Conservation (phyloP, 805 yeast species). For the Kazachstania taianensis region DNA sequence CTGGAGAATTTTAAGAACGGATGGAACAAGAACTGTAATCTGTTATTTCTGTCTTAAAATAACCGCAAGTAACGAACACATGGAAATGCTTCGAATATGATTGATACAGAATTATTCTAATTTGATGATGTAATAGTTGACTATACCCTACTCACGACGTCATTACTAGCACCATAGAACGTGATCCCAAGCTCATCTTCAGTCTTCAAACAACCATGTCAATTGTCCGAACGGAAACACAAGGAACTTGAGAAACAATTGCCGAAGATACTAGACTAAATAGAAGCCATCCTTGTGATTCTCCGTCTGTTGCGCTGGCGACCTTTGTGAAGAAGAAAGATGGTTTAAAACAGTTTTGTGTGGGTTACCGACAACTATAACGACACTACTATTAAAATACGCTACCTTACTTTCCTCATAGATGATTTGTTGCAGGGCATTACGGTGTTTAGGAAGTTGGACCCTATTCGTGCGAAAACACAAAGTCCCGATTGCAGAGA, state of each 20-base stretch:
- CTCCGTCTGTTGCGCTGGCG: constrained; percentile 10
- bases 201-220: not conserved
- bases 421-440: constrained; percentile 3
- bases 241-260: not conserved
- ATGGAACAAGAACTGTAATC: not conserved
- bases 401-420: constrained; percentile 7
- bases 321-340: constrained; percentile 11
- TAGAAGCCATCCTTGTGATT: constrained; percentile 5
- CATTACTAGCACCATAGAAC: not conserved
- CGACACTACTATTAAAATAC: constrained; percentile 4
- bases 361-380: constrained; percentile 9
- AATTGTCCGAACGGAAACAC: not conserved
- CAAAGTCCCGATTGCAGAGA: constrained; percentile 6
- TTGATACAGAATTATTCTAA: not conserved
- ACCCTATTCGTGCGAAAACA: constrained; percentile 10
- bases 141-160: not conserved
- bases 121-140: not conserved
- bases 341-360: constrained; percentile 6
- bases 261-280: not conserved
- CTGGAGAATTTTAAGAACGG: not conserved
- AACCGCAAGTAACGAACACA: not conserved
- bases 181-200: not conserved
- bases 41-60: no score
- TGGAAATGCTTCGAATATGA: not conserved
- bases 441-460: constrained; percentile 6